phyloP scores from a whole-genome alignment of 2,329 filamentous ascomycete genomes.

The Aspergillus floridensis region DNA sequence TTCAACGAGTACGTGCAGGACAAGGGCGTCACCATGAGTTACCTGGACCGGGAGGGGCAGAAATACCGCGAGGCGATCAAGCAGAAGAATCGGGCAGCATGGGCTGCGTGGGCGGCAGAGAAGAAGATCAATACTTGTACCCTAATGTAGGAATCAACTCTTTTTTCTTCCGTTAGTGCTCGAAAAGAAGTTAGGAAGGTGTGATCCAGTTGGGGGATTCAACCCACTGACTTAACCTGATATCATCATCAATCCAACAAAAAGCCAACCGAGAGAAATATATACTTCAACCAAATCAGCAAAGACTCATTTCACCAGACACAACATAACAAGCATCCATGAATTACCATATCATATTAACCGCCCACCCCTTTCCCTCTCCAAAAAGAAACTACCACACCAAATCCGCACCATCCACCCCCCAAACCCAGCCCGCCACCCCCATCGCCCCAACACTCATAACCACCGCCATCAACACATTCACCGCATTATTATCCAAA shows the following conservation, averaged over 20 bases:
- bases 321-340: not conserved
- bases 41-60: slow-evolving; percentile 11
- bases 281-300: not conserved
- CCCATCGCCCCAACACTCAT: slow-evolving; percentile 80
- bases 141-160: not conserved
- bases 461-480: slow-evolving; percentile 80
- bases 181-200: too few species aligned
- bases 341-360: not conserved
- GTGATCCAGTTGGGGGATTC: too few species aligned
- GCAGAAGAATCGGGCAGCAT: not conserved
- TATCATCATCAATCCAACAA: too few species aligned
- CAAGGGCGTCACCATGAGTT: slow-evolving; percentile 12
- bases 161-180: too few species aligned
- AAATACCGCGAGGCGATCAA: not conserved
- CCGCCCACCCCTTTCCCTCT: too few species aligned
- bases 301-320: not conserved
- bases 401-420: slow-evolving; percentile 16
- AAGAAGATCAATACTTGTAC: not conserved
- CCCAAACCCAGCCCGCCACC: slow-evolving; percentile 41
- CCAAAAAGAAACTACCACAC: not conserved
- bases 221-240: too few species aligned
- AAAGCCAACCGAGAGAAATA: not conserved
- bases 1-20: slow-evolving; percentile 6
- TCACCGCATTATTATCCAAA: slow-evolving; percentile 94
- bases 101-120: not conserved